Conservation (phyloP, 352 stramenopile species). For the Pythium chondricola region DNA sequence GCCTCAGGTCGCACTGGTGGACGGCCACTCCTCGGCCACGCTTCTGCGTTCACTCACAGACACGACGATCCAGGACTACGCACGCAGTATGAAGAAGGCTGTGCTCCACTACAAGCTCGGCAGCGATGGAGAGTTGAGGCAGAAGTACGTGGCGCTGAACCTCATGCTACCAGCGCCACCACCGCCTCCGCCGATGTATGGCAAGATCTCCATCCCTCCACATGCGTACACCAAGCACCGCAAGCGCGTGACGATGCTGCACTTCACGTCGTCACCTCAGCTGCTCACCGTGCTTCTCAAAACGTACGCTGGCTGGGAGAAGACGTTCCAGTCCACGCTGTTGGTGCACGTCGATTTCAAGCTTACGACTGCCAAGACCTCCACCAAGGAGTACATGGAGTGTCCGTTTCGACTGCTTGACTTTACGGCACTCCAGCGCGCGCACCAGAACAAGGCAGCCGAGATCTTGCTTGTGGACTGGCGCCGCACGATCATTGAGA, state of each 20-base stretch:
- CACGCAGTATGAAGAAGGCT: constrained; percentile 90
- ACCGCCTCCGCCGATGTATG: constrained; percentile 30
- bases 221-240: constrained; percentile 58
- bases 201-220: constrained; percentile 74
- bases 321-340: constrained; percentile 71
- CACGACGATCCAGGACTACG: constrained; percentile 87
- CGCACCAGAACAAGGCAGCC: constrained; percentile 66
- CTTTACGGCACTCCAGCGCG: constrained; percentile 75
- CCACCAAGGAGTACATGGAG: constrained; percentile 31
- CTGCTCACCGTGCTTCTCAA: constrained; percentile 79
- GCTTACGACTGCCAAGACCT: constrained; percentile 1
- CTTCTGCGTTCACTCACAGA: constrained; percentile 84
- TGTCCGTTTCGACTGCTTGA: constrained; percentile 82
- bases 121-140: constrained; percentile 44
- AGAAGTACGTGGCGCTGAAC: constrained; percentile 66
- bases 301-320: constrained; percentile 89
- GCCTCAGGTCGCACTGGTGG: constrained; percentile 42
- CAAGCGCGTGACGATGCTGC: constrained; percentile 32
- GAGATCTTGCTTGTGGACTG: constrained; percentile 85
- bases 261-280: constrained; percentile 53
- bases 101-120: constrained; percentile 66
- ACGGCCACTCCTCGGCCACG: constrained; percentile 46
- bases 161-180: constrained; percentile 34
- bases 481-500: constrained; percentile 86
- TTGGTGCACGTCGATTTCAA: constrained; percentile 60